Conservation (phyloP, 345 rosid species). For the Noccaea caerulescens region DNA sequence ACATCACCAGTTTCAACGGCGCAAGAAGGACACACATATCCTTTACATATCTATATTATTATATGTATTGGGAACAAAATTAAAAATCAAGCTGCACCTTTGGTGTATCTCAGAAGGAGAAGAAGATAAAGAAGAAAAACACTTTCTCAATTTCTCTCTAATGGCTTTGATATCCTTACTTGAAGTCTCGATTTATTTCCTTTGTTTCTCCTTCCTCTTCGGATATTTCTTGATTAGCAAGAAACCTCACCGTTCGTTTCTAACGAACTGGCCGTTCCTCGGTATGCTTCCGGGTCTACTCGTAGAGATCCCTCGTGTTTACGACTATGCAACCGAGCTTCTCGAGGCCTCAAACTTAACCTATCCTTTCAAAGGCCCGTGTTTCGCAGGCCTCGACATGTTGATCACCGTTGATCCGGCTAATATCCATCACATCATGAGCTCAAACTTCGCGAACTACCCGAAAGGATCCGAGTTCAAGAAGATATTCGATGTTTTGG, state of each 20-base stretch:
- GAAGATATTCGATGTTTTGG: constrained; percentile 39
- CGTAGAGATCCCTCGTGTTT: constrained; percentile 33
- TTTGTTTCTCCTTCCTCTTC: constrained; percentile 18
- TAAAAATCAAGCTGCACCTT: not conserved
- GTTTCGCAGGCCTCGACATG: constrained; percentile 31
- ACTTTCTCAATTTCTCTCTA: not conserved
- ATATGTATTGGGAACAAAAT: not conserved
- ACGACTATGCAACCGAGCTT: constrained; percentile 36
- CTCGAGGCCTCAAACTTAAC: constrained; percentile 38
- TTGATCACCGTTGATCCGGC: constrained; percentile 37
- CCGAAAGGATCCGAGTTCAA: constrained; percentile 48
- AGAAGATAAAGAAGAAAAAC: too few relatives aligned
- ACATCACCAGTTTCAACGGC: constrained; percentile 18
- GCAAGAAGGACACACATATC: not conserved
- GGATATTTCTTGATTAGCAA: constrained; percentile 9
- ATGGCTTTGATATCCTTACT: constrained; percentile 37
- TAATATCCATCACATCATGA: constrained; percentile 44
- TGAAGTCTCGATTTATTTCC: constrained; percentile 29
- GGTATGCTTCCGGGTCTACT: constrained; percentile 42
- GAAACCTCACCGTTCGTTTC: constrained; percentile 26
- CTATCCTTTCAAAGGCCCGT: constrained; percentile 38
- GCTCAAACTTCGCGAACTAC: constrained; percentile 43
- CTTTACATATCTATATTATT: not conserved
- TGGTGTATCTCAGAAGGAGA: not conserved
- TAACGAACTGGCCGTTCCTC: constrained; percentile 35